Base-by-base conservation (phyloP, 164 flowering plant species). In the Sedum album region DNA sequence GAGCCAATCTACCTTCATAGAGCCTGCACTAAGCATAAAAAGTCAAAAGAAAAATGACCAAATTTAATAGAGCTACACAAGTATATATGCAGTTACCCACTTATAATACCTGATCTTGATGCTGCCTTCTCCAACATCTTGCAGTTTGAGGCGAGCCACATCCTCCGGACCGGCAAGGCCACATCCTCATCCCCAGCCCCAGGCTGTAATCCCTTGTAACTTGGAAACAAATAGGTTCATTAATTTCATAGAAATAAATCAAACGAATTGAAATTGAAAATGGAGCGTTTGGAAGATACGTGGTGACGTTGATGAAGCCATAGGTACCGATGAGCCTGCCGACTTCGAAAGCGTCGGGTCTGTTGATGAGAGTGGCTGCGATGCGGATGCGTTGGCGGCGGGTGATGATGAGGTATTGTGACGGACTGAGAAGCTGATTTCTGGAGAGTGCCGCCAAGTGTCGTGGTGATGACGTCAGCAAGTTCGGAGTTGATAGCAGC, bases 251-350 rank as follows among this genome's bases (percentile, higher is more conserved):
- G 31, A 57, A 35, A 35, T 7, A 35, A 3, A 10, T 5, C 7
- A 41, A 11, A n/a, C 17, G 30, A n/a, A 35, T 35, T 0, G 20
- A 39, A 70, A 65, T 14, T 28, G 26, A 35, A n/a, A 28, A 26
- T 23, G 5, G 28, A 6, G 44, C n/a, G 31, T 1, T 26, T 26
- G 18, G 20, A 4, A 65, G 7, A 28, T 44, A 93, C 98, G 92
- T 90, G 20, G 98, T 90, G 35, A 93, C 68, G 65, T 90, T 89
- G 84, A 93, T 86, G 83, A 87, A 93, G 20, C 98, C 97, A 35
- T 93, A 93, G 81, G 85, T 89, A 10, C 97, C 96, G 18, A 93
- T 71, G 31, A 86, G 79, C 20, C 81, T 79, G 8, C 96, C 96
- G 2, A 93, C 98, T 73, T 87, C 82, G 66, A 88, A 93, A 61